Evolutionary conservation across 2,329 filamentous ascomycete species (phyloP), one percentile per base, ranked within the genome.

Genomic region (Penicillium sp.): DNA sequence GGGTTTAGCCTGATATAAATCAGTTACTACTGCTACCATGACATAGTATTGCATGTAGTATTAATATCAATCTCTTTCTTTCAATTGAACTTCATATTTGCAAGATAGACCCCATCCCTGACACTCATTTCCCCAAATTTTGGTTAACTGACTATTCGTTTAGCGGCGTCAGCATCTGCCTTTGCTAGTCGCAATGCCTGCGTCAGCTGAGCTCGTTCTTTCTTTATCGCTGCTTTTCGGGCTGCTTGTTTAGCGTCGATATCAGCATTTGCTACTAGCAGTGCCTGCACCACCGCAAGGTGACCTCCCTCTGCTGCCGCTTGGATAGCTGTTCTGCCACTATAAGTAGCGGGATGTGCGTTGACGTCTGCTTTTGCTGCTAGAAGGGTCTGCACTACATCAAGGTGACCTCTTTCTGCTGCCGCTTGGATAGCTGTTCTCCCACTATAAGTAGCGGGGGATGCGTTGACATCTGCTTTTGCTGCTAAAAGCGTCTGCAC

Each of bases 241-340:
- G 37, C 37, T 40, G 19, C 22, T 40, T 3, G 10, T 3, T 5
- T 17, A 30, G 19, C 4, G 4, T 41, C 22, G 4, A 25, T 14
- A 7, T 25, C 14, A 16, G 38, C 38, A 1, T 16, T 6, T 6
- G 2, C 4, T 41, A 2, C 22, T 25, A 41, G 22, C 0, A 41
- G 38, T n/a, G 38, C 1, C 4, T 26, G 4, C 4, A 41, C 38
- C 4, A 11, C 14, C 0, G 6, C 8, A 6, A 10, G 4, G 1
- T 41, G 38, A 9, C 38, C n/a, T n/a, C n/a, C n/a, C n/a, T n/a
- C n/a, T n/a, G n/a, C n/a, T n/a, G n/a, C n/a, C n/a, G n/a, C n/a
- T 30, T 22, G 37, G 3, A 40, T 17, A 22, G 37, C 37, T 38
- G 37, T 38, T 38, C 4, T 17, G 5, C 17, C 37, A 3, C 4